Percentiles rank a stretch among this genome's conserved stretches.
phyloP scores from a whole-genome alignment of 2,329 filamentous ascomycete species.

The Ambrosiella xylebori region DNA sequence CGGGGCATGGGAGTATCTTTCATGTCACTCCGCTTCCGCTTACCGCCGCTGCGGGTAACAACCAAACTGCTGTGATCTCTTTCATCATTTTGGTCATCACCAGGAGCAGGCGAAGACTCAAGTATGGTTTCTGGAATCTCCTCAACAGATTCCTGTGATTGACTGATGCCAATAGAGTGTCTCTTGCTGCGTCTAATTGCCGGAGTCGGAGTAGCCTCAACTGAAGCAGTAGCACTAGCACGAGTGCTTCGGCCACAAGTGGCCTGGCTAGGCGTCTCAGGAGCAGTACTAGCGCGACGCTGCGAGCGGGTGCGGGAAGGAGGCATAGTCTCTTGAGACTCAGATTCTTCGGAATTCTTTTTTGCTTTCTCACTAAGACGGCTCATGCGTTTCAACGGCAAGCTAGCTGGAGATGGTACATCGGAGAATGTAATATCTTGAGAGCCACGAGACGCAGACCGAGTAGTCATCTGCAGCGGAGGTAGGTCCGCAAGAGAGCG shows the following conservation, averaged over 20 bases:
- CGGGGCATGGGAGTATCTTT: conserved; percentile 1
- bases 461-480: conserved; percentile 10
- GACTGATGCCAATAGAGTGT: neutral
- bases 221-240: neutral
- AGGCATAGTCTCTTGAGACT: neutral
- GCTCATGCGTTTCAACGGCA: conserved; percentile 4
- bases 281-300: neutral
- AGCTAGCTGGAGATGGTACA: conserved; percentile 1
- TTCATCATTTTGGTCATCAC: neutral
- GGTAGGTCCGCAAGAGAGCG: conserved; percentile 2
- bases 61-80: neutral
- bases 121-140: neutral
- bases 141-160: neutral
- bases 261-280: neutral
- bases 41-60: conserved; percentile 2
- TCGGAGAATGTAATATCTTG: neutral
- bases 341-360: neutral
- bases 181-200: conserved; percentile 3
- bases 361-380: neutral
- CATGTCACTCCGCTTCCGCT: conserved; percentile 9
- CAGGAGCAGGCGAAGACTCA: neutral
- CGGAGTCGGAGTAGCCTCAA: conserved; percentile 2
- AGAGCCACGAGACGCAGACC: conserved; percentile 4
- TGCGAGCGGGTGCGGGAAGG: neutral
- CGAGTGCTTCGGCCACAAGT: neutral